Evolutionary conservation across 2,329 filamentous ascomycete species (phyloP), one percentile per base, ranked within the genome.

Genomic region (Venturia effusa): DNA sequence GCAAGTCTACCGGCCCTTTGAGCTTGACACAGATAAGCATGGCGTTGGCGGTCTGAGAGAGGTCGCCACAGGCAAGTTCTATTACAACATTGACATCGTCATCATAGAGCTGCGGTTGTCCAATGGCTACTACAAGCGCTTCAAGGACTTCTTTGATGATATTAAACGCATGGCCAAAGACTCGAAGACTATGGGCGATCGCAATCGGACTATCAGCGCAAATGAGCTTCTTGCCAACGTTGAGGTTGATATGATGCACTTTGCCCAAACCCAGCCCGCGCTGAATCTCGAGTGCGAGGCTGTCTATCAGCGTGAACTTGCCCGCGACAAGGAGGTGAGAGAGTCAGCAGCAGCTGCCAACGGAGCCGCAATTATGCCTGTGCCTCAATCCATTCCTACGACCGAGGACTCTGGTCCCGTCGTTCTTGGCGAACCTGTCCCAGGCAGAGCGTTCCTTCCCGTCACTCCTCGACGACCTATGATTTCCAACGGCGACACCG

Each of bases 41-140:
- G 92, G 89, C 10, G 85, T 88, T 13, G 81, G 85, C 48, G 92
- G 92, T 19, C 79, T 99, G 55, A 80, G 85, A 45, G 89, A 97
- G 68, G 86, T 84, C 5, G 82, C 83, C 1, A 90, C 86, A 1
- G 86, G 86, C 64, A 96, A 94, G 74, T 94, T 92, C 74, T 97
- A 88, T 74, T 97, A 97, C 79, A 99, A 99, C 69, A 80, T 99
- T 57, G 92, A 97, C 71, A 89, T 93, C 13, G 88, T 88, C 3
- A 93, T 89, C 0, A 97, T 99, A 62, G 94, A 99, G 77, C 92
- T 96, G 73, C 87, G 94, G n/a, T 80, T 99, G 40, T 95, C 92
- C 4, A 97, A 99, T 73, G 94, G 94, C 5, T 99, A 91, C 76
- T 99, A 99, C 75, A 90, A 92, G 69, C 86, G 92, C 13, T 90